Base-by-base conservation (phyloP, 768 basidiomycete species). In the Boletellus emodensis region DNA sequence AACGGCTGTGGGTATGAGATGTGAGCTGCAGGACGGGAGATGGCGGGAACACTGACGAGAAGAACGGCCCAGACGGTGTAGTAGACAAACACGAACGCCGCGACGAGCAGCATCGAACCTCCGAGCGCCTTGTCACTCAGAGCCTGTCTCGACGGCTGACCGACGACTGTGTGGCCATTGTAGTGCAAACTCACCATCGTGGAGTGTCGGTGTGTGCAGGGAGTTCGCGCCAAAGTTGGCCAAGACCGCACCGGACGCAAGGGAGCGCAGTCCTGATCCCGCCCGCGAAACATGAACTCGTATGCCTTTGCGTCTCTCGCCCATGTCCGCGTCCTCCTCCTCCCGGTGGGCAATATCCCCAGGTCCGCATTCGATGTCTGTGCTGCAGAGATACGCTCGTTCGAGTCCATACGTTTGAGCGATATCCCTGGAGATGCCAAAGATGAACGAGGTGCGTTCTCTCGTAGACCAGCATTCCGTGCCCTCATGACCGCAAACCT, bases 1-100 rank as follows among this genome's bases (percentile, higher is more conserved):
- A 96, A 92, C 6, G 94, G 94, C 84, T 85, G 48, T 36, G 51
- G n/a, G 51, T 5, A 40, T 53, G 53, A 48, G 36, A 48, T 42
- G 50, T 44, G 38, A 58, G 37, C 32, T 7, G 43, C 35, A 26
- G 45, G 35, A 42, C 17, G 41, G 26, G 40, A 18, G 32, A 13
- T 3, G 13, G 26, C 13, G 17, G 28, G 9, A 20, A 32, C 24
- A 69, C 86, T 61, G 57, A 93, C 94, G 47, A 94, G 78, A 44
- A 97, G 72, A 47, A 96, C 77, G 13, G 93, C 85, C 94, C 94
- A 97, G 24, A 79, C 76, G 2, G 94, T 93, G 68, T 97, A 98
- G 67, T 97, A 97, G 10, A 79, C 72, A 72, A 95, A 95, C 34
- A 89, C 80, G 39, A 82, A 67, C 6, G 81, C 78, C 32, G 91